Percentiles rank a stretch among this genome's conserved stretches.
phyloP scores from a whole-genome alignment of 345 rosid genomes.

The Isatis tinctoria region DNA sequence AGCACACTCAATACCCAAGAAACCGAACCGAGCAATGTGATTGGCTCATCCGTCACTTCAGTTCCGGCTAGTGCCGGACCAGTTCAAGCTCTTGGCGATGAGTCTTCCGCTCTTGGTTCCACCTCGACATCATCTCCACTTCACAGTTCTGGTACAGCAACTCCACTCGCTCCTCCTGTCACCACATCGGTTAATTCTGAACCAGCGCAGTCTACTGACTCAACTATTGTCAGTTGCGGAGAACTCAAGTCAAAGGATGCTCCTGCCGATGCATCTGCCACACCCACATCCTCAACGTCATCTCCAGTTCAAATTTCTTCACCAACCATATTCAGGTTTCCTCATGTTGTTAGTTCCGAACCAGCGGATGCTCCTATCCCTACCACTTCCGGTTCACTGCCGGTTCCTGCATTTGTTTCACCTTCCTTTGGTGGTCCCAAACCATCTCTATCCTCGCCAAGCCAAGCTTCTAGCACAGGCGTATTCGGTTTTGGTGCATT shows the following conservation, averaged over 20 bases:
- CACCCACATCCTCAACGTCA: not conserved
- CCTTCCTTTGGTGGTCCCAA: not conserved
- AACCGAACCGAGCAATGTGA: slow-evolving; percentile 3
- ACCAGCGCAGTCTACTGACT: not conserved
- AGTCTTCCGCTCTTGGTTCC: not conserved
- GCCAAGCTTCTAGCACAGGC: not conserved
- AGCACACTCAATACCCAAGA: not conserved
- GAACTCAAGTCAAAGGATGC: not conserved
- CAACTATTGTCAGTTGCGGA: too few species aligned
- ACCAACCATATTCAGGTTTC: not conserved
- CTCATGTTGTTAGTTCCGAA: not conserved
- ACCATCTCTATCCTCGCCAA: not conserved
- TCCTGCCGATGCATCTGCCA: not conserved
- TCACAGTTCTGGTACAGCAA: not conserved
- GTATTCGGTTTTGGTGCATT: not conserved
- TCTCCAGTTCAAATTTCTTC: not conserved
- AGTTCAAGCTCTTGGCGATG: not conserved
- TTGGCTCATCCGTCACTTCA: not conserved
- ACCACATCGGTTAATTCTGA: not conserved
- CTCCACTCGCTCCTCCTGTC: not conserved
- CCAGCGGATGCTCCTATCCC: not conserved
- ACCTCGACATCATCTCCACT: not conserved
- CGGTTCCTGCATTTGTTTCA: not conserved
- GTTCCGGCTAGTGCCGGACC: not conserved
- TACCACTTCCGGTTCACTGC: not conserved